phyloP scores from a whole-genome alignment of 306 rosid genomes.

The Spatholobus suberectus region DNA sequence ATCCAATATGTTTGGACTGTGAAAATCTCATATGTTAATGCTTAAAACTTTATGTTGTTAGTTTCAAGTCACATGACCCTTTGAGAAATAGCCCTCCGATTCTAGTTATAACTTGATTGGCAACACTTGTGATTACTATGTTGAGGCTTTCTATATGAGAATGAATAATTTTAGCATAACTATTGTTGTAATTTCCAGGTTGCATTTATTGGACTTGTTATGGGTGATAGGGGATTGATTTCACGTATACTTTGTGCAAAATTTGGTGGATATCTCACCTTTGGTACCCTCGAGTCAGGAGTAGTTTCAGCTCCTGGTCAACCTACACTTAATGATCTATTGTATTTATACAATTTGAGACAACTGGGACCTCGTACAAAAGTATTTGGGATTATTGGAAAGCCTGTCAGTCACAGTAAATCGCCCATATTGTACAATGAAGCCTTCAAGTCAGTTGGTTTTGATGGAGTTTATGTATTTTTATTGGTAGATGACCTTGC shows the following conservation, averaged over 20 bases:
- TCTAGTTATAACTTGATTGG: conserved; percentile 27
- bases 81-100: neutral
- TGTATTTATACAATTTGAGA: conserved; percentile 74
- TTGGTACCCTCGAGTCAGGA: conserved; percentile 82
- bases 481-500: conserved; percentile 86
- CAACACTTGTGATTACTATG: neutral
- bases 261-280: conserved; percentile 90
- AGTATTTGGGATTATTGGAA: conserved; percentile 90
- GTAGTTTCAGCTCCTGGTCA: conserved; percentile 95
- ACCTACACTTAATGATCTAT: conserved; percentile 82
- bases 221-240: conserved; percentile 90
- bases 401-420: conserved; percentile 94
- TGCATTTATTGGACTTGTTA: conserved; percentile 88
- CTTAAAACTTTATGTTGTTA: conserved; percentile 17
- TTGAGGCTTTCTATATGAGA: conserved; percentile 29
- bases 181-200: conserved; percentile 64
- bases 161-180: conserved; percentile 23
- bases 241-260: conserved; percentile 88
- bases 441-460: conserved; percentile 79
- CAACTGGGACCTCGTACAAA: conserved; percentile 75
- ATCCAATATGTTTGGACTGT: conserved; percentile 10
- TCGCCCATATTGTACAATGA: conserved; percentile 74
- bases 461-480: conserved; percentile 75
- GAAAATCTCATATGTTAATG: neutral
- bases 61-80: conserved; percentile 21